These are phyloP conservation scores for Podospora conica DNA, from an alignment of 495 filamentous ascomycete species.

Conservation along the genomic window DNA sequence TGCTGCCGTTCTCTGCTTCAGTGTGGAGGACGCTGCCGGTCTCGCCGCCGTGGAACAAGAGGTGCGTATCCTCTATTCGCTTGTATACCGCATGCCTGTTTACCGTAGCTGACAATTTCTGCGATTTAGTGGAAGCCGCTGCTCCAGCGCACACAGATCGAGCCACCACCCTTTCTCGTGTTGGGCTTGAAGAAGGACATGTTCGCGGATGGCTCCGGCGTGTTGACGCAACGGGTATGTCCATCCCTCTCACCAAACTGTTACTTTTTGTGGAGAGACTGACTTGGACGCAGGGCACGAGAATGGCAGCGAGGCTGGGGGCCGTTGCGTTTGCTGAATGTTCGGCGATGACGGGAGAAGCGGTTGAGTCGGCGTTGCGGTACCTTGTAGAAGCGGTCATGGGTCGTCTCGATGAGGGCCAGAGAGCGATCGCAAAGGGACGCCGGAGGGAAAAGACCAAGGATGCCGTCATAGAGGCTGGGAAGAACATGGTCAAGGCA, in stretches of 20 bases:
- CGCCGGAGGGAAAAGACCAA: neutral
- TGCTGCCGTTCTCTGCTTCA: constrained; percentile 27
- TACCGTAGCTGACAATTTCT: neutral
- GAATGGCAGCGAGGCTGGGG: neutral
- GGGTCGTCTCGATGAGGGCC: neutral
- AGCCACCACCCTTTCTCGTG: constrained; percentile 18
- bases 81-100: neutral
- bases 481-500: neutral
- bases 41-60: constrained; percentile 4
- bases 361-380: neutral
- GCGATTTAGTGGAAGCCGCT: constrained; percentile 23
- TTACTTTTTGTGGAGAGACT: neutral
- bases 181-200: constrained; percentile 26
- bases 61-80: constrained; percentile 11
- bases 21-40: constrained; percentile 18
- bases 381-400: neutral
- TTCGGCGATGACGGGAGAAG: neutral
- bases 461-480: neutral
- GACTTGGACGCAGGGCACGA: neutral
- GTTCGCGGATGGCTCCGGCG: neutral
- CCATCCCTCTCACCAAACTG: neutral
- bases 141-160: constrained; percentile 18
- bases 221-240: neutral
- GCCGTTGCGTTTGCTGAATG: neutral
- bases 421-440: neutral